Base-by-base conservation (phyloP, 495 filamentous ascomycete genomes). In the Aspergillus cavernicola region DNA sequence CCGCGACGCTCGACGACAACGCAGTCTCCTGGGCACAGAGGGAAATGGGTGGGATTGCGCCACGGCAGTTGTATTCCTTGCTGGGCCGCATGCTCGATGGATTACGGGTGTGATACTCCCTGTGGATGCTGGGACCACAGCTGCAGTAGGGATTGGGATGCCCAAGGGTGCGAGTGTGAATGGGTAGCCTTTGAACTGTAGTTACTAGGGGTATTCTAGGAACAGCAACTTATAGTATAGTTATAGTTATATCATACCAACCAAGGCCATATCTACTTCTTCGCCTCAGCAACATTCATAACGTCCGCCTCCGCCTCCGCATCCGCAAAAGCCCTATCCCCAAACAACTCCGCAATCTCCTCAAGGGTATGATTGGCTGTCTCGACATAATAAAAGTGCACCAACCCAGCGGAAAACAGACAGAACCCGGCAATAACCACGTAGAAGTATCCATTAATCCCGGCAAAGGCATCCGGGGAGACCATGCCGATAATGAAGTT, bases 401-500 rank as follows among this genome's bases (percentile, higher is more conserved):
- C 80, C 11, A 85, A 59, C 0, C 77, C 24, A 1, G 70, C 80
- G n/a, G 74, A 85, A 6, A 75, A 66, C 32, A 85, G 59, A 67
- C 80, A 83, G 64, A 81, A 86, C 1, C 64, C 80, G 2, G 79
- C 85, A 55, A 89, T 87, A 40, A 90, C 75, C 56, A 85, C 86
- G 24, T 86, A 85, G 66, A 86, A 88, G 12, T 71, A 65, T 63
- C 80, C 88, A 20, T 77, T 70, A 54, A 90, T 89, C 13, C 74
- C 77, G 0, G 67, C 60, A 12, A 79, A 81, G 41, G 85, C 85
- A 60, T 84, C 80, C 0, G 86, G 85, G 0, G 86, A 86, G 58
- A 88, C 83, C 73, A 88, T 85, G 1, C 80, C 79, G 45, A 90
- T 80, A 43, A 89, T 61, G 67, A 89, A 91, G 61, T 90, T 92